Percentiles rank a stretch among this genome's conserved stretches.
These are phyloP conservation scores for Scheffersomyces titani DNA, from an alignment of 1,139 yeast species.

Conservation along the genomic window DNA sequence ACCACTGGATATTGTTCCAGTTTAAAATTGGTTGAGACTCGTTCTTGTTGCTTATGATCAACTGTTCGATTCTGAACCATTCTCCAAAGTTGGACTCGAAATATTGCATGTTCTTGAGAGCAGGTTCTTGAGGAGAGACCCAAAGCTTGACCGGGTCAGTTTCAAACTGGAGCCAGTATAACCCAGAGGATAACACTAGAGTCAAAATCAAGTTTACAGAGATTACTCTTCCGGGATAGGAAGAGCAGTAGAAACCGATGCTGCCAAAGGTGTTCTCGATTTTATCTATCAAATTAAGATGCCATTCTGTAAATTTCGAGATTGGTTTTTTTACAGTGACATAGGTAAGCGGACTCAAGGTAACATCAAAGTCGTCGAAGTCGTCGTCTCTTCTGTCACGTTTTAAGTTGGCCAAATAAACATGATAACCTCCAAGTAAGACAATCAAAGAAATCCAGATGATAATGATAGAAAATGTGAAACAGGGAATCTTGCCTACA, in stretches of 20 bases:
- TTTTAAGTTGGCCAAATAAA: conserved; percentile 26
- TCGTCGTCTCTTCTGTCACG: conserved; percentile 1
- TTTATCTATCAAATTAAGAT: conserved; percentile 11
- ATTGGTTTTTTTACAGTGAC: conserved; percentile 1
- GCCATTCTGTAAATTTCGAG: not conserved
- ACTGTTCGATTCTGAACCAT: conserved; percentile 85
- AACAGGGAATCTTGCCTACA: conserved; percentile 70
- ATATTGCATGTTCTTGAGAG: conserved; percentile 64
- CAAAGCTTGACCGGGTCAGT: conserved; percentile 80
- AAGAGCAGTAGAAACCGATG: conserved; percentile 57
- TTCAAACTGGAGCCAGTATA: conserved; percentile 60
- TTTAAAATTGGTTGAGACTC: conserved; percentile 55
- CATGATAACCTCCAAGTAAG: conserved; percentile 40
- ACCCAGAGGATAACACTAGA: conserved; percentile 52
- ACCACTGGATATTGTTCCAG: conserved; percentile 79
- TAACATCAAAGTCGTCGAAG: conserved; percentile 18
- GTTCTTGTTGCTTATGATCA: conserved; percentile 70
- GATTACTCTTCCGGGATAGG: conserved; percentile 58
- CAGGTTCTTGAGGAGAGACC: conserved; percentile 84
- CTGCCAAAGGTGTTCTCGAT: conserved; percentile 39
- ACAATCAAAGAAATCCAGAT: conserved; percentile 45
- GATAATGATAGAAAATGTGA: conserved; percentile 61
- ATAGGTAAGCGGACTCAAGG: conserved; percentile 2
- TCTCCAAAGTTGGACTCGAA: conserved; percentile 88
- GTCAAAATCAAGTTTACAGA: conserved; percentile 45